Base-by-base conservation (phyloP, 179 eudicot species). In the Heliamphora pulchella region DNA sequence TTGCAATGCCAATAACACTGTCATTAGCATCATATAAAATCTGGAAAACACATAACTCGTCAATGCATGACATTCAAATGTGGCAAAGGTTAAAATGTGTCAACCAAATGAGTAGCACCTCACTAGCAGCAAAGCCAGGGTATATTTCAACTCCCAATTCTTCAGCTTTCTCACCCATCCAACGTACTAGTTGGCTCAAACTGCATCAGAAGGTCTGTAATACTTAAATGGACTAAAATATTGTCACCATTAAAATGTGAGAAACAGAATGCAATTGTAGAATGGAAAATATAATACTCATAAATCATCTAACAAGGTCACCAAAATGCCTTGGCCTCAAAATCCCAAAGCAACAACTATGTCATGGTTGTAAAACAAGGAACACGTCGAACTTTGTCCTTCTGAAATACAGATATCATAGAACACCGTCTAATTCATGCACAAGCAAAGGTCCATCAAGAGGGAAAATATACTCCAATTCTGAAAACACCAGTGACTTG, bases 61-160 rank as follows among this genome's bases (percentile, higher is more conserved):
- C 3, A 75, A 69, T 51, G 44, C 15, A 80, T 8, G 73, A 46
- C 57, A 59, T 71, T 48, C 10, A 46, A 79, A 47, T 57, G 20
- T 20, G 41, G 10, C 3, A 17, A 3, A 39, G 6, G 6, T 61
- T 61, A 59, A 62, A 75, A 62, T 0, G 44, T 48, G 48, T n/a
- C 13, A 79, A 72, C 3, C 10, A 39, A 76, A 78, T 46, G 31
- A 66, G 51, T 59, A 81, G 55, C 87, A 96, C 99, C 99, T 96
- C 99, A 84, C 92, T 92, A 79, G 99, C 99, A 86, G 99, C 96
- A 91, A 96, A 96, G 69, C 99, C 97, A 63, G 98, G 99, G 88
- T 94, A 96, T 86, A 96, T 86, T 84, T 96, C 99, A 83, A 94
- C 93, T 74, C 99, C 99, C 85, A 96, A 79, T 85, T 96, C 98